Base-by-base conservation (phyloP, 1,284 basidiomycete species). In the Bondarzewia mesenterica region DNA sequence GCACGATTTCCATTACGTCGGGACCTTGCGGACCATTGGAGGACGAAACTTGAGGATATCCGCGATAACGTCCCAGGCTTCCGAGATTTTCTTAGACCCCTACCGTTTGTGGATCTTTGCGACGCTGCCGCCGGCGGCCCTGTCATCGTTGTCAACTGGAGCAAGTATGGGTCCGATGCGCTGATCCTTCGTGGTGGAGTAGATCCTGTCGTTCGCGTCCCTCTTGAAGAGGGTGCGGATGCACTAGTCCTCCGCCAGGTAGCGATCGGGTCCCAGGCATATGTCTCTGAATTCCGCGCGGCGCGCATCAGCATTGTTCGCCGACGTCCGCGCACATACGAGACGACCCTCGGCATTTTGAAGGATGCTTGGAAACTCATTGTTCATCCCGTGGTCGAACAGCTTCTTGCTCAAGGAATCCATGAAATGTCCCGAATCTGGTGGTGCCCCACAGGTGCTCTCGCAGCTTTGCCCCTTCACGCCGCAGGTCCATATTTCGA, bases 371-470 rank as follows among this genome's bases (percentile, higher is more conserved):
- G 32, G 32, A n/a, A 8, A n/a, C 32, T 35, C 32, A 8, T 35
- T n/a, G 32, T 35, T n/a, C 10, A 35, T 8, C 32, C 32, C 32
- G 32, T 35, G 10, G n/a, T 35, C 32, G 8, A 8, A 8, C n/a
- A n/a, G 8, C 32, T 35, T 35, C 32, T 35, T n/a, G 10, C 10
- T n/a, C 8, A 35, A 8, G 10, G n/a, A 35, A 35, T n/a, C 10
- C 10, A 8, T n/a, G 10, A n/a, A 18, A 20, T 37, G 14, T 62
- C 66, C 1, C 63, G 65, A 10, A 57, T 75, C 15, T 74, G 72
- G 69, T 74, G 72, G 72, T 74, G 69, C 46, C 69, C 68, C 2
- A 68, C 66, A 0, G 62, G 62, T 1, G 39, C 44, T 4, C 55
- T 72, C 23, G 53, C 62, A 14, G 55, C 55, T 14, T 49, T 74